Conservation (phyloP, 768 basidiomycete genomes). For the Mycena galericulata region DNA sequence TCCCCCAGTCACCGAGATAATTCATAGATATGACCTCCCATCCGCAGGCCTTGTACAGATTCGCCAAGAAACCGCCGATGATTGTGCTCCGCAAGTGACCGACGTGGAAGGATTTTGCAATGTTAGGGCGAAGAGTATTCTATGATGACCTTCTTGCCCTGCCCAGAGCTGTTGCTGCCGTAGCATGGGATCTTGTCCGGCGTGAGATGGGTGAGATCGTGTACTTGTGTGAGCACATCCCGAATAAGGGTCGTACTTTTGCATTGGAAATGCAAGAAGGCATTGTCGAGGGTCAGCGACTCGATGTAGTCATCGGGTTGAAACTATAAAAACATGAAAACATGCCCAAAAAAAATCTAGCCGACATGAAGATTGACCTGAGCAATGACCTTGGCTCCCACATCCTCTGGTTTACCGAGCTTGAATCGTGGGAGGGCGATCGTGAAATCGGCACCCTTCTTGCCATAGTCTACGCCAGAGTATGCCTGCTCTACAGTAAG, state of each 20-base stretch:
- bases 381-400: slow-evolving; percentile 78
- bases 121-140: slow-evolving; percentile 98
- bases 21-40: slow-evolving; percentile 95
- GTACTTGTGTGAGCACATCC: slow-evolving; percentile 78
- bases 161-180: slow-evolving; percentile 82
- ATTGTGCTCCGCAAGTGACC: slow-evolving; percentile 98
- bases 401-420: slow-evolving; percentile 84
- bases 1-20: slow-evolving; percentile 99
- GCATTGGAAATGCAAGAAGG: slow-evolving; percentile 87
- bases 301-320: slow-evolving; percentile 84
- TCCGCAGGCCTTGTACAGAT: slow-evolving; percentile 91
- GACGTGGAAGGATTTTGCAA: slow-evolving; percentile 98
- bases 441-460: slow-evolving; percentile 94
- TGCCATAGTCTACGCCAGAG: slow-evolving; percentile 87
- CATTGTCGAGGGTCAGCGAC: slow-evolving; percentile 74
- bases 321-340: slow-evolving; percentile 65
- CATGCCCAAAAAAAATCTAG: not conserved
- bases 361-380: slow-evolving; percentile 52
- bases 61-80: slow-evolving; percentile 94
- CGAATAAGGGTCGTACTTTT: slow-evolving; percentile 73
- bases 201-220: slow-evolving; percentile 74
- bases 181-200: slow-evolving; percentile 75
- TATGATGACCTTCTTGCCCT: slow-evolving; percentile 86
- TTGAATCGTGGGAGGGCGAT: slow-evolving; percentile 94
- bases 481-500: slow-evolving; percentile 85